Base-by-base conservation (phyloP, 148 eudicot genomes). In the Spergularia bocconei region DNA sequence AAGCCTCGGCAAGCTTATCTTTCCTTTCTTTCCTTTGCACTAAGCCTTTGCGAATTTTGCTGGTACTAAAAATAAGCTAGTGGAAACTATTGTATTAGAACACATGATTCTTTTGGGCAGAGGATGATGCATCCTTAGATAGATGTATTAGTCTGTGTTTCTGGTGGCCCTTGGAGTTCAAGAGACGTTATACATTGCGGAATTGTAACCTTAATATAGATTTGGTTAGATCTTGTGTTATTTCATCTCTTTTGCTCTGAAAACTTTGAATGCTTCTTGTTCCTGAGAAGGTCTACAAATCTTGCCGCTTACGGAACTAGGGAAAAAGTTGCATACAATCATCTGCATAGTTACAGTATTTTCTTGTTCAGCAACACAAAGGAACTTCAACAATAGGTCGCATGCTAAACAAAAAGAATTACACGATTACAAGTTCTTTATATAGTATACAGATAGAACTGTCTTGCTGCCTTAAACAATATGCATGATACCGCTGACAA, bases 41-140 rank as follows among this genome's bases (percentile, higher is more conserved):
- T 48, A 19, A 76, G 66, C 73, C 63, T 70, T 29, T 63, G 55
- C 61, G 57, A 70, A 58, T 70, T 75, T 75, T 75, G 68, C 72
- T 63, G 72, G 62, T 47, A 29, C 72, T 39, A 51, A 71, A 38
- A 71, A 80, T 75, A 75, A 80, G 65, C 64, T 64, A 71, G 68
- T 47, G 51, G 57, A 23, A 80, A 62, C 70, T 48, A 14, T 58
- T 51, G 78, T 60, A n/a, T 23, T 52, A 65, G 72, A 57, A 71
- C 71, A 70, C 54, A 75, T 63, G 62, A 80, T 80, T 71, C 79
- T 75, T 75, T 64, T 52, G 67, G 50, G 70, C 13, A 13, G 17
- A 36, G 76, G 73, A 76, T 63, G 48, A 64, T 53, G 44, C 60
- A 76, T 69, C 69, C 29, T 19, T 50, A 79, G 74, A 13, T 51